These are phyloP conservation scores for Lichenothelia convexa DNA, from an alignment of 495 filamentous ascomycete genomes.

Conservation along the genomic window DNA sequence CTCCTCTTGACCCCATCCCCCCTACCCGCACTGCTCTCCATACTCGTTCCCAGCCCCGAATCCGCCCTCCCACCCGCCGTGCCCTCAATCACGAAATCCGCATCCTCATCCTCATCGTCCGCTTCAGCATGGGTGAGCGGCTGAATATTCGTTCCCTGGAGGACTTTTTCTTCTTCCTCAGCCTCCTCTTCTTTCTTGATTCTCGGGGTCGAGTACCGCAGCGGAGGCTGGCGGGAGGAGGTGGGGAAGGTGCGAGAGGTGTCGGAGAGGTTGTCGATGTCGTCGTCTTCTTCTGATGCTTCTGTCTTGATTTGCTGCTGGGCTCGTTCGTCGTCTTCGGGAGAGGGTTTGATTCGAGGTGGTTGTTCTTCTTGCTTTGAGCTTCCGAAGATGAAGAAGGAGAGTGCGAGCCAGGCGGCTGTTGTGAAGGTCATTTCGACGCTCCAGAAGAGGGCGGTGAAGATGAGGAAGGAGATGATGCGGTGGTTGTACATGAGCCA, in stretches of 20 bases:
- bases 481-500: constrained; percentile 77
- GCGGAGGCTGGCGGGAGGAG: constrained; percentile 28
- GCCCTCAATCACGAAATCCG: constrained; percentile 14
- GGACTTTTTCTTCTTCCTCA: constrained; percentile 1
- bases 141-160: constrained; percentile 7
- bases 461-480: constrained; percentile 44
- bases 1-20: constrained; percentile 9
- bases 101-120: constrained; percentile 21
- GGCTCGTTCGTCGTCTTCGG: constrained; percentile 4
- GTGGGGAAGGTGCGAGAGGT: constrained; percentile 39
- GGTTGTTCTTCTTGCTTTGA: no score
- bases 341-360: constrained; percentile 11
- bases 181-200: constrained; percentile 13
- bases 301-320: constrained; percentile 17
- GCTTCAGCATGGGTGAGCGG: constrained; percentile 14
- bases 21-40: constrained; percentile 16
- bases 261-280: constrained; percentile 25
- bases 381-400: no score
- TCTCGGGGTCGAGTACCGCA: constrained; percentile 21
- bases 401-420: constrained; percentile 40
- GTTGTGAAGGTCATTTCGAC: constrained; percentile 43
- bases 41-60: constrained; percentile 24
- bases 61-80: constrained; percentile 10
- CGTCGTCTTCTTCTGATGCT: constrained; percentile 12
- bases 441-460: constrained; percentile 54